Evolutionary conservation across 306 rosid genomes (phyloP), one percentile per base, ranked within the genome.

Genomic region (Carpinus viminea): DNA sequence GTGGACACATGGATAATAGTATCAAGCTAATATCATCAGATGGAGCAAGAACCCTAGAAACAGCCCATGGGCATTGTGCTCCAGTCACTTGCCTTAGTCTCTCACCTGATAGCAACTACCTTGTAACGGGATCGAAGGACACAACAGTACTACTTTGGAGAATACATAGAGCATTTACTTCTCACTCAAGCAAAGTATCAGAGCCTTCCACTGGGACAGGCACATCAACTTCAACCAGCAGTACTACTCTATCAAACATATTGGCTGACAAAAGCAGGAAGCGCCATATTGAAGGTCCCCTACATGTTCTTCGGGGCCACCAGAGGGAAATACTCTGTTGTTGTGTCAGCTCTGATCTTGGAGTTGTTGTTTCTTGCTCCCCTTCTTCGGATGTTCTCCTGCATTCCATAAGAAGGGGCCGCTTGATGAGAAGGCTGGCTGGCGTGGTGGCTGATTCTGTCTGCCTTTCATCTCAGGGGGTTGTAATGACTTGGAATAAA

Each of bases 1-100:
- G 99, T 80, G 98, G 99, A 51, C 99, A 95, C 78, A 90, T 85
- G 16, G 99, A 95, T 82, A 93, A 90, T 83, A 90, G 98, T 86
- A 82, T 95, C 80, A 90, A 88, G 87, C 75, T 95, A 74, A 74
- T 95, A 84, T 95, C 98, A 73, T 87, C 93, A 7, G 98, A 91
- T 79, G 97, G 98, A 78, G 98, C 98, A 79, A 91, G 85, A 90
- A 89, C 99, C 79, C 72, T 95, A 77, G 99, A 95, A 85, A 91
- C 93, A 59, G 99, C 98, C 51, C 83, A 80, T 83, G 99, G 87
- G 6, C 99, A 95, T 81, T 85, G 97, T 85, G 97, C 97, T 75
- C 97, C 99, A 15, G 98, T 93, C 59, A 95, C 99, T 41, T 91
- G 97, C 81, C 86, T 95, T 64, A 87, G 92, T 64, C 93, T 95